Conservation (phyloP, 768 basidiomycete species). For the Boletus rubropictus region DNA sequence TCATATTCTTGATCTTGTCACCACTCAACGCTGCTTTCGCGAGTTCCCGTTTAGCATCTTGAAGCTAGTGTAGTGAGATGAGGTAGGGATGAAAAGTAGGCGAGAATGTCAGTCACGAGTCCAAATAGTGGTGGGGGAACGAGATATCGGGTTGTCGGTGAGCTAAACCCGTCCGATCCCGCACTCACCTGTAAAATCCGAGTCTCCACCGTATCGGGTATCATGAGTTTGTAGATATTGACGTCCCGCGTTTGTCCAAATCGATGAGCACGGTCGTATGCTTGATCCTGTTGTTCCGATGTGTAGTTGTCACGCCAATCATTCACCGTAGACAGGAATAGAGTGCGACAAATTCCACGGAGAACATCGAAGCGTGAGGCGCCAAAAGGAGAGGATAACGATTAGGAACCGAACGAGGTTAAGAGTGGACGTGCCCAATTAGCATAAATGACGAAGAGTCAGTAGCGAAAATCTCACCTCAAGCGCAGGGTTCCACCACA, state of each 20-base stretch:
- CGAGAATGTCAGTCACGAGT: slow-evolving; percentile 1
- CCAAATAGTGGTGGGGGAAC: not conserved
- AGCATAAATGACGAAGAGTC: slow-evolving; percentile 3
- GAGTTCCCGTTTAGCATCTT: slow-evolving; percentile 84
- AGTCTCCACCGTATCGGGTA: slow-evolving; percentile 82
- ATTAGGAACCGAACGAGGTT: not conserved
- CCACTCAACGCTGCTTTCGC: slow-evolving; percentile 83
- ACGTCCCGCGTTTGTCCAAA: slow-evolving; percentile 85
- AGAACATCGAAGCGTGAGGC: not conserved
- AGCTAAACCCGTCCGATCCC: not conserved
- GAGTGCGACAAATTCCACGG: not conserved
- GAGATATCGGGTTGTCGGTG: not conserved
- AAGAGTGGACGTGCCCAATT: slow-evolving; percentile 2
- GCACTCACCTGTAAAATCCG: slow-evolving; percentile 64
- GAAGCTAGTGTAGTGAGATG: slow-evolving; percentile 44
- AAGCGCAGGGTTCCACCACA: slow-evolving; percentile 93
- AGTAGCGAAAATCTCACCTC: slow-evolving; percentile 44
- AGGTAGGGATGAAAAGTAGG: slow-evolving; percentile 20
- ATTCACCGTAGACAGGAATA: not conserved
- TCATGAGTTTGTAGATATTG: slow-evolving; percentile 83
- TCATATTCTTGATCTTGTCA: slow-evolving; percentile 79
- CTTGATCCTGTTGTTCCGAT: slow-evolving; percentile 61
- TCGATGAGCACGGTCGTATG: slow-evolving; percentile 87
- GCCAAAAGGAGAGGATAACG: not conserved
- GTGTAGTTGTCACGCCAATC: not conserved